Base-by-base conservation (phyloP, 1,284 basidiomycete species). In the Stereum hirsutum region DNA sequence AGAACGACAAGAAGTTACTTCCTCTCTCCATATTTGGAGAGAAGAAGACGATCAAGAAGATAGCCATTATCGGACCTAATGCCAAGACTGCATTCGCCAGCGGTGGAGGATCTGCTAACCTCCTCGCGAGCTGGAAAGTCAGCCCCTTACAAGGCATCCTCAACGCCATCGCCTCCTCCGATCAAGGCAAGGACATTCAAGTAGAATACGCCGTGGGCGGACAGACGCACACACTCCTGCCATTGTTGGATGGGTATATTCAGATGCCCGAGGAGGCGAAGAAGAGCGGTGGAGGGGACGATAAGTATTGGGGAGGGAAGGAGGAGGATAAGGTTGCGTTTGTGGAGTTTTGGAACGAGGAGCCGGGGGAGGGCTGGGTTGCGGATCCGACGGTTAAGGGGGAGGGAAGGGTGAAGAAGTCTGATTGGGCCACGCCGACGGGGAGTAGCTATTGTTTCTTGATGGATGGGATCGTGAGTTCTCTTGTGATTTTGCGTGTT, bases 141-240 rank as follows among this genome's bases (percentile, higher is more conserved):
- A 66, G 65, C 0, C 80, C 81, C 0, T 76, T 69, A 52, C 72
- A 76, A 7, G 81, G 78, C 1, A 60, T 83, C 14, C 51, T 57
- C 6, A 65, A 72, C 47, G 70, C 68, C 41, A n/a, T n/a, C n/a
- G n/a, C n/a, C n/a, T n/a, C n/a, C n/a, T n/a, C n/a, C n/a, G n/a
- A n/a, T n/a, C n/a, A n/a, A n/a, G 71, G 69, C 4, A 68, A 69
- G 1, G 57, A 65, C 6, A 64, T 69, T 23, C 71, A 63, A 2
- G 52, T 72, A 5, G 59, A 68, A 7, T 75, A 79, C 51, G 56
- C 68, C 21, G 60, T 79, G 35, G 81, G 80, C 12, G 61, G 63
- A 5, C 59, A 54, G 6, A 58, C 65, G n/a, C 57, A 66, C 44
- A 62, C 58, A 46, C 64, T 55, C 41, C 55, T 66, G 15, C 60